Evolutionary conservation across 2,329 filamentous ascomycete genomes (phyloP).

Genomic region (Paecilomyces sp.): DNA sequence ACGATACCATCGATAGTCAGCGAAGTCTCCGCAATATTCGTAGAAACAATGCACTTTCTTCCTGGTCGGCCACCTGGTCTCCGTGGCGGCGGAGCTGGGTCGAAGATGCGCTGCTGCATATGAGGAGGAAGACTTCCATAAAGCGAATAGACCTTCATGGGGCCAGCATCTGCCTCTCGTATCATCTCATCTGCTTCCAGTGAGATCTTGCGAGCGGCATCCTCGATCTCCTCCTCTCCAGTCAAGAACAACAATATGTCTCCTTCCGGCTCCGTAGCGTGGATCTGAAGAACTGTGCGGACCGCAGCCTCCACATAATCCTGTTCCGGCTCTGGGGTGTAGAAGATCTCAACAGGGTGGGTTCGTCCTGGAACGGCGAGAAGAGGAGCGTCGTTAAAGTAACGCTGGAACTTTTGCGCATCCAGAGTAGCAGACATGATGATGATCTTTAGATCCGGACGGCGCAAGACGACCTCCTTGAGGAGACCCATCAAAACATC

Average conservation of each 20-base stretch:
- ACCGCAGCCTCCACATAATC: slow-evolving; percentile 96
- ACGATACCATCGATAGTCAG: slow-evolving; percentile 98
- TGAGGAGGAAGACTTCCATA: slow-evolving; percentile 89
- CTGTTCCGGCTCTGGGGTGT: slow-evolving; percentile 90
- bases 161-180: slow-evolving; percentile 83
- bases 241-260: slow-evolving; percentile 94
- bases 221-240: slow-evolving; percentile 97
- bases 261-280: slow-evolving; percentile 84
- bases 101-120: slow-evolving; percentile 93
- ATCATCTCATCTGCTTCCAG: slow-evolving; percentile 89
- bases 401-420: slow-evolving; percentile 94
- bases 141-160: slow-evolving; percentile 81
- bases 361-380: slow-evolving; percentile 92
- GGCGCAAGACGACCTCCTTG: slow-evolving; percentile 76
- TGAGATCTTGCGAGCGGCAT: slow-evolving; percentile 84
- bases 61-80: slow-evolving; percentile 74
- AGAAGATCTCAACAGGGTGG: slow-evolving; percentile 95
- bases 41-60: slow-evolving; percentile 89
- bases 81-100: slow-evolving; percentile 68
- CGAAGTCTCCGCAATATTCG: slow-evolving; percentile 96
- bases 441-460: slow-evolving; percentile 91
- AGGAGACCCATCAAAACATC: slow-evolving; percentile 96
- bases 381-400: slow-evolving; percentile 91
- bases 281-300: slow-evolving; percentile 91
- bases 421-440: slow-evolving; percentile 98